Conservation (phyloP, 257 asterid species). For the Ehretia macrophylla region DNA sequence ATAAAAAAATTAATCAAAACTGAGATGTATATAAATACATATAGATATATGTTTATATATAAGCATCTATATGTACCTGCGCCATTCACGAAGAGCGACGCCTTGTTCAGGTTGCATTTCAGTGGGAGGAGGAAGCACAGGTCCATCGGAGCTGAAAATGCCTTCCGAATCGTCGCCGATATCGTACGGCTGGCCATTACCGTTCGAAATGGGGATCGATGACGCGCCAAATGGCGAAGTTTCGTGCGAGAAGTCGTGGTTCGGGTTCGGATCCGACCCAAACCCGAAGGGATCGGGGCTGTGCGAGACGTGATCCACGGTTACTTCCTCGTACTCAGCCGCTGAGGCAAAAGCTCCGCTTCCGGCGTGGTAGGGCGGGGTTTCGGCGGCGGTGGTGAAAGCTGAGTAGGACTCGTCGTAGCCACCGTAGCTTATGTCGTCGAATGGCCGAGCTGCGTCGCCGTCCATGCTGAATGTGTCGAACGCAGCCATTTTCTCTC, state of each 20-base stretch:
- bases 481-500: constrained; percentile 55
- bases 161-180: constrained; percentile 50
- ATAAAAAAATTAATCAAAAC: background rate
- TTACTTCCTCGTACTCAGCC: constrained; percentile 47
- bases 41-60: too few species aligned
- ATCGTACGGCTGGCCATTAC: constrained; percentile 5
- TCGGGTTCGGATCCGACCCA: constrained; percentile 37
- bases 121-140: constrained; percentile 76
- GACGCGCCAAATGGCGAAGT: background rate
- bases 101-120: constrained; percentile 79
- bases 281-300: constrained; percentile 77
- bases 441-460: constrained; percentile 45
- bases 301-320: constrained; percentile 53
- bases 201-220: constrained; percentile 22
- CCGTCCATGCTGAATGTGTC: constrained; percentile 70
- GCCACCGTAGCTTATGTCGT: constrained; percentile 43
- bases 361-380: constrained; percentile 51
- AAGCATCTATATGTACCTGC: constrained; percentile 48
- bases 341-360: constrained; percentile 3
- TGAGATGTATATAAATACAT: background rate
- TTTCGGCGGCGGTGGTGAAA: constrained; percentile 42
- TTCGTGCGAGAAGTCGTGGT: background rate
- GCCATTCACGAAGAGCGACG: constrained; percentile 84
- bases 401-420: constrained; percentile 45
- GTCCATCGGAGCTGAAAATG: constrained; percentile 74